Percentiles rank a stretch among this genome's conserved stretches.
Conservation (phyloP, 768 basidiomycete species). For the Calocybe cyanea region DNA sequence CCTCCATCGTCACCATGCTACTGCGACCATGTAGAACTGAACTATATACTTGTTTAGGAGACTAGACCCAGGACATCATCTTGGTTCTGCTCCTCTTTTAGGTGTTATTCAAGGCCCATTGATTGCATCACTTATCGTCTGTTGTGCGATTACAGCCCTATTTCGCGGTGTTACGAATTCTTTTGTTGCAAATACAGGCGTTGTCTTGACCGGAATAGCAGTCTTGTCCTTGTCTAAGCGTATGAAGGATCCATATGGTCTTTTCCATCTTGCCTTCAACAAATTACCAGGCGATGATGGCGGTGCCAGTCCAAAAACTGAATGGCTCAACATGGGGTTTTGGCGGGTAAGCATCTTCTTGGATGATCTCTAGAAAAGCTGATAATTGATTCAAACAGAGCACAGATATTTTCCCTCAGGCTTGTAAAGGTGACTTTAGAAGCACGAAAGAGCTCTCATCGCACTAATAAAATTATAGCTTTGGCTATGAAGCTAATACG, state of each 20-base stretch:
- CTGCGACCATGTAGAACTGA: too few relatives aligned
- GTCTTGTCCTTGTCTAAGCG: too few relatives aligned
- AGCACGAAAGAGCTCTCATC: background rate
- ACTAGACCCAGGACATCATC: too few relatives aligned
- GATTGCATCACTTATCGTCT: too few relatives aligned
- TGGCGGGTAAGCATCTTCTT: conserved; percentile 47
- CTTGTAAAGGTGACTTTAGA: conserved; percentile 48
- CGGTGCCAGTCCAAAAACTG: conserved; percentile 38
- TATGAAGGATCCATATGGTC: conserved; percentile 48
- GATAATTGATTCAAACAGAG: conserved; percentile 32
- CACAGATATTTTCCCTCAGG: conserved; percentile 48
- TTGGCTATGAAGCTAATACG: conserved; percentile 51
- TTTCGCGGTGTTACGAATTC: too few relatives aligned
- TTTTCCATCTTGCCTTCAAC: conserved; percentile 57
- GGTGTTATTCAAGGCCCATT: too few relatives aligned
- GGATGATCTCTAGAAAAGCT: background rate
- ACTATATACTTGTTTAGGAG: too few relatives aligned
- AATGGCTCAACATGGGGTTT: conserved; percentile 72
- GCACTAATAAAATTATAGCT: conserved; percentile 16
- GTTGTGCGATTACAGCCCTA: too few relatives aligned
- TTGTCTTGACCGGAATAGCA: too few relatives aligned
- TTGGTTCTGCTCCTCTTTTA: too few relatives aligned
- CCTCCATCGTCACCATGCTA: background rate
- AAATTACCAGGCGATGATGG: conserved; percentile 30
- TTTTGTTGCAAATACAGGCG: too few relatives aligned